These are phyloP conservation scores for Aspergillus oerlinghausenensis DNA, from an alignment of 2,329 filamentous ascomycete genomes.

Conservation along the genomic window DNA sequence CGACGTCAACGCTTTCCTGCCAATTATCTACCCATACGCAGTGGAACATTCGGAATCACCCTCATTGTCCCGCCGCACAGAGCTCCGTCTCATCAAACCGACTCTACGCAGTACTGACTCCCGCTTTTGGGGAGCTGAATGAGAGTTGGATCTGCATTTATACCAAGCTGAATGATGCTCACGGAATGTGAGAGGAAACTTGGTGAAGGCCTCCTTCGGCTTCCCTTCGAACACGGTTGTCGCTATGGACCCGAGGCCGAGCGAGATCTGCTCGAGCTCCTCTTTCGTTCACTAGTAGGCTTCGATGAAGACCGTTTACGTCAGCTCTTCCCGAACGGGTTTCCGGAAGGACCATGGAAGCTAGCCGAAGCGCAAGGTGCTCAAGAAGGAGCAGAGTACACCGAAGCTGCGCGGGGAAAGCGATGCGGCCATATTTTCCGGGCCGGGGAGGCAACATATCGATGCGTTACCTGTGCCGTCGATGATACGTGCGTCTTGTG, in stretches of 20 bases:
- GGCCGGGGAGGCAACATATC: constrained; percentile 85
- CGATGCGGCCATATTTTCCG: constrained; percentile 98
- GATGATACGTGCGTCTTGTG: constrained; percentile 96
- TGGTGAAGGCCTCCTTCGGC: constrained; percentile 72
- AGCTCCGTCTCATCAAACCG: background rate
- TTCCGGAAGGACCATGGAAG: constrained; percentile 62
- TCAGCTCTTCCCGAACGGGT: constrained; percentile 76
- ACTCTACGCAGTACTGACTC: background rate
- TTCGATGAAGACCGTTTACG: constrained; percentile 69
- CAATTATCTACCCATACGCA: background rate
- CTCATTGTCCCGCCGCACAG: background rate
- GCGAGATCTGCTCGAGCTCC: constrained; percentile 66
- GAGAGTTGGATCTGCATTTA: constrained; percentile 17
- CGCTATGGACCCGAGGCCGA: constrained; percentile 70
- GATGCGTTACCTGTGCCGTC: constrained; percentile 86
- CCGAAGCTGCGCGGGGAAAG: constrained; percentile 83
- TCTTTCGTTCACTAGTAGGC: constrained; percentile 83
- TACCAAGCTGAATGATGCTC: constrained; percentile 38
- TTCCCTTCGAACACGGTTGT: constrained; percentile 69
- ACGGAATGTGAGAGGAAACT: constrained; percentile 69
- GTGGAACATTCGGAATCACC: background rate
- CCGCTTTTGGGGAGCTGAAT: constrained; percentile 19
- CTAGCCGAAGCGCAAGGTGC: constrained; percentile 84
- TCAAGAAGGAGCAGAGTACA: constrained; percentile 92
- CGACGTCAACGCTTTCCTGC: background rate